Evolutionary conservation across 2,329 filamentous ascomycete species (phyloP), one percentile per base, ranked within the genome.

Genomic region (Verticillium isaacii): DNA sequence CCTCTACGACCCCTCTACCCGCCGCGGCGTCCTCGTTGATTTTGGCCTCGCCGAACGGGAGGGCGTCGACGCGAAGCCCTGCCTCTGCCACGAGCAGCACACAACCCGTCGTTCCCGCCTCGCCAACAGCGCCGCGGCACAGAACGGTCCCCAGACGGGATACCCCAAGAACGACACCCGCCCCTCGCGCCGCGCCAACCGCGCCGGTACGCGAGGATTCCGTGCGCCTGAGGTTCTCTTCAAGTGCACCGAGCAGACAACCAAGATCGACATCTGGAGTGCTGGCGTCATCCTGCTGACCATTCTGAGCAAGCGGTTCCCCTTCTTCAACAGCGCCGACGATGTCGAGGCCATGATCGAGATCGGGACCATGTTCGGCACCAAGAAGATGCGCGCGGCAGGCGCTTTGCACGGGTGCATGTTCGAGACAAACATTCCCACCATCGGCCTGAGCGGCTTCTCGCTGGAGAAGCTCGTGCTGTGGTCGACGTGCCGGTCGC

Each of bases 241-340:
- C 77, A 99, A 99, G 75, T 99, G 95, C 77, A 97, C 93, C 0
- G 90, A 93, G 66, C 95, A 99, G 74, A 96, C 90, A 4, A 94
- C 91, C 54, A 90, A 94, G 68, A 95, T 99, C 68, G 95, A 99
- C 73, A 90, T 99, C 67, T 99, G 95, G 95, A 97, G 92, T 29
- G 93, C 89, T 0, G 95, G 95, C 52, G 93, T 99, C n/a, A 96
- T 99, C 61, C 83, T 99, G 2, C 82, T 99, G n/a, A 99, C 95
- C 0, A 90, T 99, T 65, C 81, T 99, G 15, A 94, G 91, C 50
- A 90, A 90, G 61, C 88, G 95, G 4, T 99, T 99, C 70, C 95
- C 95, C 1, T 99, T 99, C 77, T 99, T 99, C 82, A 97, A 99
- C 77, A 96, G 92, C 56, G 90, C 93, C n/a, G 95, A 99, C 73